Evolutionary conservation across 345 rosid genomes (phyloP).

Genomic region (Conringia planisiliqua): DNA sequence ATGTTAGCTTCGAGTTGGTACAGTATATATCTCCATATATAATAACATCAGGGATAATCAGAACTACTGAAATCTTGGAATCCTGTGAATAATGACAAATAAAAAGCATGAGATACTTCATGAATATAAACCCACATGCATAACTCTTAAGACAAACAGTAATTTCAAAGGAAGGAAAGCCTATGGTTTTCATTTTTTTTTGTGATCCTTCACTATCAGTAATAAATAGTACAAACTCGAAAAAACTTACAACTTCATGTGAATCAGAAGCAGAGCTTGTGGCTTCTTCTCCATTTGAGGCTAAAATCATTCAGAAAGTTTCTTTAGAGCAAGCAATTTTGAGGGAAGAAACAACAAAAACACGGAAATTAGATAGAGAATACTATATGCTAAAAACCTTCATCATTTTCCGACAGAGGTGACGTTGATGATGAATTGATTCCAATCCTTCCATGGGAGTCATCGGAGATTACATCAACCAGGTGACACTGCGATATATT

Average conservation of each 20-base stretch:
- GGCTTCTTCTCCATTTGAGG: slow-evolving; percentile 28
- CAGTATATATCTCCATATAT: slow-evolving; percentile 40
- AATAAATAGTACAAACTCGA: neutral
- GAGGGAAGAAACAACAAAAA: slow-evolving; percentile 8
- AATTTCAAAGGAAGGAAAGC: neutral
- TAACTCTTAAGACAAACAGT: slow-evolving; percentile 4
- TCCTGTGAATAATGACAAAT: slow-evolving; percentile 42
- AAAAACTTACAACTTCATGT: slow-evolving; percentile 27
- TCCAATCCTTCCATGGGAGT: slow-evolving; percentile 14
- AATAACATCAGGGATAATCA: slow-evolving; percentile 49
- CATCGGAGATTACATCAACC: slow-evolving; percentile 20
- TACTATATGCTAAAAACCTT: slow-evolving; percentile 6
- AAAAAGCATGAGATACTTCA: neutral
- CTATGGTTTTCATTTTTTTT: neutral
- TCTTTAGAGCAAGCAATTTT: slow-evolving; percentile 3
- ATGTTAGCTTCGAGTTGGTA: slow-evolving; percentile 46
- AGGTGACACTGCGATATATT: slow-evolving; percentile 8
- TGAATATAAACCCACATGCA: neutral
- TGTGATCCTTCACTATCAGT: neutral
- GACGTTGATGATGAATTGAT: slow-evolving; percentile 8
- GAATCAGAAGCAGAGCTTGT: neutral
- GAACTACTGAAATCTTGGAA: slow-evolving; percentile 35
- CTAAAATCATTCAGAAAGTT: neutral
- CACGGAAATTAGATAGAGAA: neutral
- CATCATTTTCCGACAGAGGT: slow-evolving; percentile 11